Base-by-base conservation (phyloP, 805 yeast species). In the Tetrapisispora fleetii region DNA sequence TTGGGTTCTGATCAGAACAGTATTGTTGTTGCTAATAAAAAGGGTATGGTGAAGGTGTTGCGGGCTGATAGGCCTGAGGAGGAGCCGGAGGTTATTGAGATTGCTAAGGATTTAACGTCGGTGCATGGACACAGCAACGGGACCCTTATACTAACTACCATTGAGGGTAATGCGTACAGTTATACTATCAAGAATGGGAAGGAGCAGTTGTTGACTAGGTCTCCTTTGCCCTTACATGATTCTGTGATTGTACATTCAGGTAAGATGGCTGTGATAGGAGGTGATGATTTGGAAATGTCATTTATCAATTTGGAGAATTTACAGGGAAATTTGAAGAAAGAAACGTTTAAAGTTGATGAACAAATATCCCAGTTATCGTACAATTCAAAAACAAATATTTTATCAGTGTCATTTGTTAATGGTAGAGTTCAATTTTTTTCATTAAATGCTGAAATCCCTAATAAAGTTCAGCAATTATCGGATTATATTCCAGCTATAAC, bases 1-100 rank as follows among this genome's bases (percentile, higher is more conserved):
- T 35, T 61, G 22, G 55, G 60, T 4, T 39, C 59, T 2, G 58
- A 59, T 36, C 61, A 60, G 28, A 61, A 58, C 47, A 68, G 55
- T n/a, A 58, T 80, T 3, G 66, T 73, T 33, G 78, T 74, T 2
- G 79, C 77, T n/a, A 79, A 78, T 50, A 72, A 77, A 52, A 71
- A 68, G 30, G 82, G 84, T 1, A 59, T 80, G 22, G 62, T 75
- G 36, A 81, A 80, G 59, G 68, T 78, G 17, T 72, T 80, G 53
- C 68, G 73, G 48, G 53, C 71, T 14, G 60, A 67, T 41, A 70
- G 72, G 24, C 74, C 78, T 0, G 79, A 79, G 42, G 70, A 75
- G 46, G 87, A 82, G 59, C 87, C 88, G 2, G 76, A 70, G 27
- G 73, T 82, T 7, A 54, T 80, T 9, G 85, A 81, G 54, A 71